These are phyloP conservation scores for Centaurea solstitialis DNA, from an alignment of 129 eudicot species.

Conservation along the genomic window DNA sequence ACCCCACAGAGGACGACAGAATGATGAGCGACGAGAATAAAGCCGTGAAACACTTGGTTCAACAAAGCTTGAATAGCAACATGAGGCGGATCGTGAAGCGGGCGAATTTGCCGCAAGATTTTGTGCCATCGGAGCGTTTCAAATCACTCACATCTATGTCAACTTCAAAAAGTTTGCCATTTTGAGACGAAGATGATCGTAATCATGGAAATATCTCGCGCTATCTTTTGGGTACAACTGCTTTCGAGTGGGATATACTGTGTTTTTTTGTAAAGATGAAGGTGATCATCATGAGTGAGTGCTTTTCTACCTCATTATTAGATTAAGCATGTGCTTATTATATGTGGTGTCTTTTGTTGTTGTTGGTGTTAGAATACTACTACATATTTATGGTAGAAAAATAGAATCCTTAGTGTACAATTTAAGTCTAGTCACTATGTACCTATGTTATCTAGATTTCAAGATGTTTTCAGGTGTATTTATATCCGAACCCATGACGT, in stretches of 20 bases:
- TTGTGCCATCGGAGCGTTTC: constrained; percentile 84
- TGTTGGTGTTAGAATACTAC: constrained; percentile 30
- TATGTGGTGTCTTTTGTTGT: constrained; percentile 28
- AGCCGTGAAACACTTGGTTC: constrained; percentile 85
- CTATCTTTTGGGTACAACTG: neutral
- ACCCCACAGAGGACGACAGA: constrained; percentile 33
- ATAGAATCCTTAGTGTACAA: constrained; percentile 19
- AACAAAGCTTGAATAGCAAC: constrained; percentile 89
- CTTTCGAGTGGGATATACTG: neutral
- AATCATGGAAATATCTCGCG: neutral
- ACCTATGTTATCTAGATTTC: neutral
- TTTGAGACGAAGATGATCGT: constrained; percentile 44
- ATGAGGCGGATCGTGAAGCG: constrained; percentile 90
- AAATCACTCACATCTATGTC: constrained; percentile 70
- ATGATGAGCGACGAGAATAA: constrained; percentile 83
- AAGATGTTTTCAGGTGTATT: neutral
- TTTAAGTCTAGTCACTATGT: constrained; percentile 13
- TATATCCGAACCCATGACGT: neutral
- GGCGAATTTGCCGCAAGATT: constrained; percentile 91
- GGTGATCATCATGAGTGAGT: neutral
- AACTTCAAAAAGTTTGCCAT: constrained; percentile 96
- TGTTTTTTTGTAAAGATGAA: neutral
- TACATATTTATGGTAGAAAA: constrained; percentile 20
- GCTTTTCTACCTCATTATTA: constrained; percentile 12
- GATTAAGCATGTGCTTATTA: constrained; percentile 16